These are phyloP conservation scores for Scedosporium aurantiacum DNA, from an alignment of 2,329 filamentous ascomycete genomes.

Conservation along the genomic window DNA sequence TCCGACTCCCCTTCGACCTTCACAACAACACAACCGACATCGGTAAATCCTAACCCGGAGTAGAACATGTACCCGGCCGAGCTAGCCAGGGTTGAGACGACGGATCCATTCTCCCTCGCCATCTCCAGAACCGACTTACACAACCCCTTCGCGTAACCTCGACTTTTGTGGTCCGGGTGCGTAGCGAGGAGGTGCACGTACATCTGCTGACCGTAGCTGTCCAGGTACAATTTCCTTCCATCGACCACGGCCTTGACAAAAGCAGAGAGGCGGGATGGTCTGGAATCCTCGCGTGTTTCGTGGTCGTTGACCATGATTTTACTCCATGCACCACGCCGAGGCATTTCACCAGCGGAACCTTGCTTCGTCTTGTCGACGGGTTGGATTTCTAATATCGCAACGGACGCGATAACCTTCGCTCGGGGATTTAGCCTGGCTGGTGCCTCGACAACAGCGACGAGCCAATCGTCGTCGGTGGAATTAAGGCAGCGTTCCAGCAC, in stretches of 20 bases:
- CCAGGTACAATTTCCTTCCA: not conserved
- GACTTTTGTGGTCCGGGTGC: not conserved
- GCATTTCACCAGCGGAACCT: not conserved
- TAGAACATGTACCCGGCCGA: not conserved
- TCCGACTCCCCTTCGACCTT: not conserved
- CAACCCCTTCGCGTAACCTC: conserved; percentile 24
- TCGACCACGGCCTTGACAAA: not conserved
- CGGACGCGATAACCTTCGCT: not conserved
- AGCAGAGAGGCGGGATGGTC: not conserved
- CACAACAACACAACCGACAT: not conserved
- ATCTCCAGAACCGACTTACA: not conserved
- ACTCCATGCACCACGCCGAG: too few species aligned
- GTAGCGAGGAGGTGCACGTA: not conserved
- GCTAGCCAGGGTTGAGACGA: not conserved
- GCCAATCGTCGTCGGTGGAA: not conserved
- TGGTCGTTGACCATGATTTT: not conserved
- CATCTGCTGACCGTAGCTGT: not conserved
- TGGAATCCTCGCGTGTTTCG: not conserved
- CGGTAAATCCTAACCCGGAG: not conserved
- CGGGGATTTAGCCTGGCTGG: not conserved
- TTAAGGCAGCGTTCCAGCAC: not conserved
- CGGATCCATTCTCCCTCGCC: not conserved
- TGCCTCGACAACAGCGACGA: not conserved
- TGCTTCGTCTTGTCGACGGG: not conserved
- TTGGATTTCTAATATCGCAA: not conserved